Conservation (phyloP, 352 stramenopile genomes). For the Globisporangium canariense region DNA sequence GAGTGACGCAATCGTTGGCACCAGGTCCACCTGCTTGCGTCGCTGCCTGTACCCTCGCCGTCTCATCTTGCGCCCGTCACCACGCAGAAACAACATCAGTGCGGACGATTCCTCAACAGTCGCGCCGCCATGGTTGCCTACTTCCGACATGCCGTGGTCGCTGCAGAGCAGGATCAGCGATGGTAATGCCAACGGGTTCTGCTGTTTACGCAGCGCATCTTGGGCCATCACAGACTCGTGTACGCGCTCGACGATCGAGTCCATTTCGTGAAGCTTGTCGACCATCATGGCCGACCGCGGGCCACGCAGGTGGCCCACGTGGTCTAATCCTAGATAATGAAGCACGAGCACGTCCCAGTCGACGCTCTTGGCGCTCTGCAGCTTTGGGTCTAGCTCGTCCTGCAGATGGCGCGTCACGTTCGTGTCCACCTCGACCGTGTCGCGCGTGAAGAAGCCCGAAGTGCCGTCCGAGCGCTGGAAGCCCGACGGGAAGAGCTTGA, state of each 20-base stretch:
- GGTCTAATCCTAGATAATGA: constrained; percentile 86
- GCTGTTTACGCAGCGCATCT: constrained; percentile 33
- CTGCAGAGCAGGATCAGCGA: constrained; percentile 82
- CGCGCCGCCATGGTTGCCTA: constrained; percentile 83
- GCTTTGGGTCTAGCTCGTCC: constrained; percentile 79
- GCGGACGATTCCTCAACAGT: constrained; percentile 83
- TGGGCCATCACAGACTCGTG: constrained; percentile 55
- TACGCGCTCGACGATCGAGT: constrained; percentile 59
- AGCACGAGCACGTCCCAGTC: constrained; percentile 87
- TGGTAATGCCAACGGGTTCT: constrained; percentile 24
- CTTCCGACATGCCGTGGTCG: constrained; percentile 89
- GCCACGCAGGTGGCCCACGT: constrained; percentile 79
- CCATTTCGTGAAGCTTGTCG: constrained; percentile 85
- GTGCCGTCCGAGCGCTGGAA: constrained; percentile 78
- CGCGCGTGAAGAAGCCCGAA: constrained; percentile 86
- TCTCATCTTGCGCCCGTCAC: constrained; percentile 30
- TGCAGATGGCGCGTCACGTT: constrained; percentile 85
- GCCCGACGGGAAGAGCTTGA: constrained; percentile 75
- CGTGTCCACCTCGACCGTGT: constrained; percentile 82
- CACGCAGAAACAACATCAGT: constrained; percentile 71
- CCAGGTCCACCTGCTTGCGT: constrained; percentile 73
- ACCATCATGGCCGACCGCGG: constrained; percentile 75
- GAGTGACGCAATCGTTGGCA: constrained; percentile 75
- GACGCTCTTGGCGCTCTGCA: constrained; percentile 51
- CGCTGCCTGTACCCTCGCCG: constrained; percentile 19